phyloP scores from a whole-genome alignment of 2,329 filamentous ascomycete species.

The Bipolaris oryzae region DNA sequence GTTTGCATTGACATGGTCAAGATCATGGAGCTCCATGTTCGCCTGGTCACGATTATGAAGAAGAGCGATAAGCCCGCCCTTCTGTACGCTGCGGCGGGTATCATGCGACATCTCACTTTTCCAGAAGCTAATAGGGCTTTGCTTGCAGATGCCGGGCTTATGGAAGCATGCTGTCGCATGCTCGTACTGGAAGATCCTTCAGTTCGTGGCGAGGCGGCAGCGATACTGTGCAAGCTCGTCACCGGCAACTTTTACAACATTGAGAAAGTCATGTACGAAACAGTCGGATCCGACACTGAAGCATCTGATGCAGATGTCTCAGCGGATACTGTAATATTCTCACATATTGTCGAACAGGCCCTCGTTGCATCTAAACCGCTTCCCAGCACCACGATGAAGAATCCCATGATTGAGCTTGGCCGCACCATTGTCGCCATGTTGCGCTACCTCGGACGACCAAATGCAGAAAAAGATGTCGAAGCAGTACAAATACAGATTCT shows the following conservation, averaged over 20 bases:
- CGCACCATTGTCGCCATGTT: slow-evolving; percentile 36
- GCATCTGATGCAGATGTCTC: slow-evolving; percentile 21
- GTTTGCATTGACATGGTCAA: slow-evolving; percentile 45
- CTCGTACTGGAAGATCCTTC: slow-evolving; percentile 37
- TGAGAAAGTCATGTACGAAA: slow-evolving; percentile 34
- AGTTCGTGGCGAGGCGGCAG: slow-evolving; percentile 45
- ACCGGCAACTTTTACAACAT: slow-evolving; percentile 42
- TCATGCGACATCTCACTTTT: slow-evolving; percentile 46
- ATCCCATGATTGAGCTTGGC: slow-evolving; percentile 44
- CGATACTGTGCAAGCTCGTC: slow-evolving; percentile 43
- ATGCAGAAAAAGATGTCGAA: slow-evolving; percentile 31
- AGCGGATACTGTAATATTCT: slow-evolving; percentile 32
- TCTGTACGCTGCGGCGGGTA: slow-evolving; percentile 46
- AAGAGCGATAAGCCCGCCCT: slow-evolving; percentile 36
- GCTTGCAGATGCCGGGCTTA: slow-evolving; percentile 41
- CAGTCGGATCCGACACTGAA: slow-evolving; percentile 22
- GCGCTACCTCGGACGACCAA: slow-evolving; percentile 25
- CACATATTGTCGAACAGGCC: slow-evolving; percentile 39
- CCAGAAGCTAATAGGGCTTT: slow-evolving; percentile 39
- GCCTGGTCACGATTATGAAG: slow-evolving; percentile 38
- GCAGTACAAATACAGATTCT: slow-evolving; percentile 34
- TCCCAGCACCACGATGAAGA: slow-evolving; percentile 48
- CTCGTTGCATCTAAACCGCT: slow-evolving; percentile 39
- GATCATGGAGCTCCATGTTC: slow-evolving; percentile 38
- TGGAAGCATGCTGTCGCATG: slow-evolving; percentile 38